phyloP scores from a whole-genome alignment of 2,329 filamentous ascomycete genomes.

The Lasiodiplodia theobromae region DNA sequence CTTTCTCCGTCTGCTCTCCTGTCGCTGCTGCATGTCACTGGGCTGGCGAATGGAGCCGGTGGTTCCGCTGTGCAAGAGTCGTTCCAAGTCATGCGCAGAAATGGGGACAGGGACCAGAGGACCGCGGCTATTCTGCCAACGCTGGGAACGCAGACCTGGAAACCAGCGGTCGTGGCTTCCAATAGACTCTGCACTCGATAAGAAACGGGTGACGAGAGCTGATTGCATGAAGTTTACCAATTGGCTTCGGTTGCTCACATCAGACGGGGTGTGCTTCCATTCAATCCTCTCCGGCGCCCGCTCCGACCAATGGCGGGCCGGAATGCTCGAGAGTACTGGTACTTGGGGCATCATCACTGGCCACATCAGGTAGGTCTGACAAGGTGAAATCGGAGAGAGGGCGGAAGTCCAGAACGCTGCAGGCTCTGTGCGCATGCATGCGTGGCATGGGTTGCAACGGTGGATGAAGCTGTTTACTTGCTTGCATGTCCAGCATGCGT shows the following conservation, averaged over 20 bases:
- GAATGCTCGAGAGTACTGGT: not conserved
- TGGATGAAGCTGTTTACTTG: not conserved
- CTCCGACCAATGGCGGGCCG: not conserved
- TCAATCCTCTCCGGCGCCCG: not conserved
- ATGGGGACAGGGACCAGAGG: not conserved
- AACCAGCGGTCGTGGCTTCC: not conserved
- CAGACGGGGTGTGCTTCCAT: not conserved
- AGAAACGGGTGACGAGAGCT: not conserved
- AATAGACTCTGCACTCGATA: not conserved
- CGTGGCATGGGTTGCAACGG: not conserved
- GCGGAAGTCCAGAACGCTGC: conserved; percentile 12
- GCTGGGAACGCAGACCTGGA: not conserved
- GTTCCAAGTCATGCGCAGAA: not conserved
- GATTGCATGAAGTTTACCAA: not conserved
- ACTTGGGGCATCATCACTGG: not conserved
- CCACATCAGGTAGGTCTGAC: conserved; percentile 17
- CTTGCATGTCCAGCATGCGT: not conserved
- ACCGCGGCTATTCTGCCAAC: not conserved
- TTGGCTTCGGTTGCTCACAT: conserved; percentile 11
- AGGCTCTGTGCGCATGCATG: conserved; percentile 12
- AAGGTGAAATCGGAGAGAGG: not conserved
- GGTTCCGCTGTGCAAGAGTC: not conserved
- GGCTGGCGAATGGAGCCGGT: not conserved
- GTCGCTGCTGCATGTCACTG: not conserved
- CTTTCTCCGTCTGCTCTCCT: not conserved